Evolutionary conservation across 2,329 filamentous ascomycete species (phyloP).

Genomic region (Aspergillus thermomutatus): DNA sequence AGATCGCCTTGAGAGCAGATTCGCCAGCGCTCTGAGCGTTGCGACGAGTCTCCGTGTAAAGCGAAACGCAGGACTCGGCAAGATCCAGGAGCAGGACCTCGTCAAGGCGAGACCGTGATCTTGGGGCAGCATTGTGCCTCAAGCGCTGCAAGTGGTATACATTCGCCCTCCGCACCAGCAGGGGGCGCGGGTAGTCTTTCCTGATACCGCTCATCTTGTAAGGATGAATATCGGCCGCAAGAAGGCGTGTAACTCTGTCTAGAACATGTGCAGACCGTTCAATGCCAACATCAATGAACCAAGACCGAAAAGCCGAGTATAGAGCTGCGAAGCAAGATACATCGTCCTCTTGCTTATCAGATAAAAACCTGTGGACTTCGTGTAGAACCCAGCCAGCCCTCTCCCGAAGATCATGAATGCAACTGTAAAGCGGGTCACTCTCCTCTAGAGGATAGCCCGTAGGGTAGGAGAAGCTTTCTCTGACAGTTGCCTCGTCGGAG

Average conservation of each 20-base stretch:
- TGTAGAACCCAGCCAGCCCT: conserved; percentile 77
- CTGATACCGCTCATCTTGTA: conserved; percentile 93
- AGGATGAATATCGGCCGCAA: conserved; percentile 80
- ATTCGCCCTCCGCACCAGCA: conserved; percentile 89
- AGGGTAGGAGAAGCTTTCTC: conserved; percentile 82
- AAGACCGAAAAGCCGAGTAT: conserved; percentile 88
- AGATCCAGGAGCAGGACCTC: conserved; percentile 80
- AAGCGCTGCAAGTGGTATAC: conserved; percentile 93
- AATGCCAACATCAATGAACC: conserved; percentile 97
- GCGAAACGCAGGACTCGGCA: conserved; percentile 81
- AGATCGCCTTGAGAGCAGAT: conserved; percentile 85
- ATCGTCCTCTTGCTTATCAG: conserved; percentile 84
- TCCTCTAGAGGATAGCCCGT: conserved; percentile 76
- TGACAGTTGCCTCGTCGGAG: conserved; percentile 60
- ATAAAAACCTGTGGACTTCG: conserved; percentile 78
- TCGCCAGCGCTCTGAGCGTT: conserved; percentile 90
- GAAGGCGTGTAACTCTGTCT: conserved; percentile 78
- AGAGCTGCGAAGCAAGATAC: conserved; percentile 91
- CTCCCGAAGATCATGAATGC: conserved; percentile 77
- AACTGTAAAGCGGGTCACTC: conserved; percentile 63
- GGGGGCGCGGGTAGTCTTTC: conserved; percentile 85
- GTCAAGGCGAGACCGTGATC: conserved; percentile 87
- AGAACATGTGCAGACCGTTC: conserved; percentile 91
- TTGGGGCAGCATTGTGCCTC: conserved; percentile 85
- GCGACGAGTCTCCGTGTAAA: conserved; percentile 93